A percentile compares a stretch with the other conserved stretches of the same genome.
These are phyloP conservation scores for Saccharomycopsis crataegensis DNA, from an alignment of 1,139 yeast genomes.

Conservation along the genomic window DNA sequence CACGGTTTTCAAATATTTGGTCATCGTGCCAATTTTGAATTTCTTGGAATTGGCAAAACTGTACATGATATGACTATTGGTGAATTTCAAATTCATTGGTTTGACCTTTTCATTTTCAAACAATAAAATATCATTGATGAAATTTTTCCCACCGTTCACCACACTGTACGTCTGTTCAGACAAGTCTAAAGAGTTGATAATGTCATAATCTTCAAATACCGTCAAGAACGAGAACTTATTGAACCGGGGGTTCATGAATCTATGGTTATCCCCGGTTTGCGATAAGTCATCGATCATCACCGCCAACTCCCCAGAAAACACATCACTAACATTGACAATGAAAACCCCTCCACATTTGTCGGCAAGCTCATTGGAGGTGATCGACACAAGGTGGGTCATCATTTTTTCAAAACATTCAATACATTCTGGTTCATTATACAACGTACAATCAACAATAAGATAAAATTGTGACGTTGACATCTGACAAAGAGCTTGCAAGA, in stretches of 20 bases:
- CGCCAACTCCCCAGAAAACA: not conserved
- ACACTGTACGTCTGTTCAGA: not conserved
- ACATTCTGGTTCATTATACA: conserved; percentile 35
- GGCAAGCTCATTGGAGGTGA: not conserved
- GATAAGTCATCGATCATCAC: not conserved
- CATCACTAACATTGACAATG: conserved; percentile 1
- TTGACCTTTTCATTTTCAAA: not conserved
- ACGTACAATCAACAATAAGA: conserved; percentile 63
- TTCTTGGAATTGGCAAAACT: not conserved
- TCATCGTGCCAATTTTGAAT: not conserved
- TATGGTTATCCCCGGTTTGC: not conserved
- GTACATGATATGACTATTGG: conserved; percentile 1
- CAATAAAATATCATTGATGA: not conserved
- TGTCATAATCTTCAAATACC: conserved; percentile 4
- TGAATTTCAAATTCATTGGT: conserved; percentile 1
- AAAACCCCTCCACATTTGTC: conserved; percentile 1
- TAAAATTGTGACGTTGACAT: conserved; percentile 67
- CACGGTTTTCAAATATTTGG: not conserved
- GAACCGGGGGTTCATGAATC: not conserved
- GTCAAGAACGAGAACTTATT: conserved; percentile 1
- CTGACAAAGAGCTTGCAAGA: conserved; percentile 62
- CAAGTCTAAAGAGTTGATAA: conserved; percentile 5
- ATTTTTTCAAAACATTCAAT: not conserved
- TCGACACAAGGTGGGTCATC: not conserved
- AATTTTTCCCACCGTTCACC: not conserved